A percentile compares a stretch with the other conserved stretches of the same genome.
phyloP scores from a whole-genome alignment of 73 alveolate genomes.

The Paramecium pentaurelia region DNA sequence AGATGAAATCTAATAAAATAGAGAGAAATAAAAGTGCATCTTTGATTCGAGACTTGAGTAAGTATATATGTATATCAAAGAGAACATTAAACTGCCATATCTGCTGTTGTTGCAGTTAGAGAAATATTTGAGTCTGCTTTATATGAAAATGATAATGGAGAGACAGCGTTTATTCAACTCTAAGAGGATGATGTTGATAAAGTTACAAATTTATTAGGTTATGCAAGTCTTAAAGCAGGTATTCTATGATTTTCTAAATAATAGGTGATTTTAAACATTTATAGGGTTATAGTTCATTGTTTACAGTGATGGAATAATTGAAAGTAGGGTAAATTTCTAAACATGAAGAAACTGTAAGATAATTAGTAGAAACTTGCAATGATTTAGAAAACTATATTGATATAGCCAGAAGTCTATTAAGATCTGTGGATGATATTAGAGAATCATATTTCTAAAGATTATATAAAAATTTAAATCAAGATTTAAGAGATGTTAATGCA shows the following conservation, averaged over 20 bases:
- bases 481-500: conserved; percentile 35
- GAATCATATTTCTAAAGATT: background rate
- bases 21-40: conserved; percentile 21
- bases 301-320: conserved; percentile 26
- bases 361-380: background rate
- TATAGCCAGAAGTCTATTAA: background rate
- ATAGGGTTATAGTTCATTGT: conserved; percentile 29
- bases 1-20: conserved; percentile 28
- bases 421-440: conserved; percentile 44
- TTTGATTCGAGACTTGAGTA: conserved; percentile 34
- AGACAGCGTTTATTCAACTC: background rate
- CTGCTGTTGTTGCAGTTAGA: conserved; percentile 42
- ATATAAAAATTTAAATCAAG: background rate
- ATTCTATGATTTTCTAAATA: background rate
- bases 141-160: background rate
- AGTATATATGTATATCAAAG: background rate
- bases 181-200: conserved; percentile 20
- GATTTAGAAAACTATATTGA: conserved; percentile 43
- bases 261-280: background rate
- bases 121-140: conserved; percentile 37
- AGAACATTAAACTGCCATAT: conserved; percentile 20
- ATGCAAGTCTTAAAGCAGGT: conserved; percentile 35
- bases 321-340: background rate
- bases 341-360: background rate
- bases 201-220: background rate